Conservation (phyloP, 257 asterid species). For the Osmanthus fragrans region DNA sequence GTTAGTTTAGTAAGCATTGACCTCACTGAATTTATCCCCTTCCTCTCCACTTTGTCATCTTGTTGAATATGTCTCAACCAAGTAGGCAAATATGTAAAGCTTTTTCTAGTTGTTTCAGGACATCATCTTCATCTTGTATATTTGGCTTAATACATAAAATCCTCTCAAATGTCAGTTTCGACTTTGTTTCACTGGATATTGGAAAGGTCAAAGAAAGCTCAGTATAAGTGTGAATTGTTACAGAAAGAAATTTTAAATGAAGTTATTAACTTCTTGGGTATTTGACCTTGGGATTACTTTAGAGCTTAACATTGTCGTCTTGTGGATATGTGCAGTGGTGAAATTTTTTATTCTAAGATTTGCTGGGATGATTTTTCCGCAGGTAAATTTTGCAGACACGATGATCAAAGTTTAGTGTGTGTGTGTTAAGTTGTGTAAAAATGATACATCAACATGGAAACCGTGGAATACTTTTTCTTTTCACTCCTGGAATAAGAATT, state of each 20-base stretch:
- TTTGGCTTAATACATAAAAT: conserved; percentile 9
- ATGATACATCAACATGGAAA: no score
- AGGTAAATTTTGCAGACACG: not conserved
- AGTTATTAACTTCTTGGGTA: conserved; percentile 10
- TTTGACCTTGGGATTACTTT: not conserved
- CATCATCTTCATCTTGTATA: conserved; percentile 23
- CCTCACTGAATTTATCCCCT: not conserved
- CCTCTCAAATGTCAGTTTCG: conserved; percentile 25
- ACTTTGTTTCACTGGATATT: conserved; percentile 22
- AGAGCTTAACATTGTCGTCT: not conserved
- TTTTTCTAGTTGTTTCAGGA: conserved; percentile 22
- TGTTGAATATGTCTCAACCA: not conserved
- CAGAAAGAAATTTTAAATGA: conserved; percentile 12
- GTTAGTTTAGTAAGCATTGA: conserved; percentile 39
- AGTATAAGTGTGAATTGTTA: conserved; percentile 12
- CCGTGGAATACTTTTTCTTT: no score
- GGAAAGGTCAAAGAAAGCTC: conserved; percentile 26
- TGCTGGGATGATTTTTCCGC: no score
- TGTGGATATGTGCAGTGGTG: not conserved
- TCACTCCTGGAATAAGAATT: no score
- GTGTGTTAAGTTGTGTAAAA: not conserved
- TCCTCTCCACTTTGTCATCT: not conserved
- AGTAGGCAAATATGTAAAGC: conserved; percentile 33
- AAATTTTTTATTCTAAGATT: no score
- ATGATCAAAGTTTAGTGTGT: not conserved